phyloP scores from a whole-genome alignment of 1,284 basidiomycete genomes.

The Trametes polyzona region DNA sequence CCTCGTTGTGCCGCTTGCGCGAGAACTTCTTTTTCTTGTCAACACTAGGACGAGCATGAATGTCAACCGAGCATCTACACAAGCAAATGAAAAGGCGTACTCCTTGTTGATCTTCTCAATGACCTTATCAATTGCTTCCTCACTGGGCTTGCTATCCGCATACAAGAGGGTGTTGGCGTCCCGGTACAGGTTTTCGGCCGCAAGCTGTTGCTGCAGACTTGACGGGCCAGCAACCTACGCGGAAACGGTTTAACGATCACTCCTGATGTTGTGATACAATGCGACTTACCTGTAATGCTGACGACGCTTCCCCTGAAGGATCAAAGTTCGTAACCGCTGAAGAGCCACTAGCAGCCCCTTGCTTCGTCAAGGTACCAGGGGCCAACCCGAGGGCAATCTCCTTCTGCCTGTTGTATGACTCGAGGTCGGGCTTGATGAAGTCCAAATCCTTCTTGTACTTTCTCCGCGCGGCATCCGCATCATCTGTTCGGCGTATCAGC shows the following conservation, averaged over 20 bases:
- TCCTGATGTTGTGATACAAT: neutral
- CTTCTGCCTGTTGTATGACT: conserved; percentile 85
- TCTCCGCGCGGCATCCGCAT: conserved; percentile 85
- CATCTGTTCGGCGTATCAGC: conserved; percentile 57
- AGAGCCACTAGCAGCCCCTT: conserved; percentile 39
- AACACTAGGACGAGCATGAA: conserved; percentile 51
- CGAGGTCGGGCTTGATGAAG: conserved; percentile 84
- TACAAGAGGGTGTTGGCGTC: conserved; percentile 91
- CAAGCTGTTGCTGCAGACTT: conserved; percentile 65
- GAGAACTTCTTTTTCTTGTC: conserved; percentile 89
- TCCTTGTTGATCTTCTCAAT: conserved; percentile 92
- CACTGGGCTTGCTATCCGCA: conserved; percentile 91
- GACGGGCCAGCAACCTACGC: conserved; percentile 56
- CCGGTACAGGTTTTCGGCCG: conserved; percentile 83
- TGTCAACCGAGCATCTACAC: neutral
- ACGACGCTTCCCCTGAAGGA: conserved; percentile 44
- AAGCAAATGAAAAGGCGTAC: conserved; percentile 68
- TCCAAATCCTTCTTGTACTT: conserved; percentile 92
- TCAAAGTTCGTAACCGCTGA: conserved; percentile 55
- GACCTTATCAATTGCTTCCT: conserved; percentile 94
- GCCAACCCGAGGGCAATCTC: conserved; percentile 78
- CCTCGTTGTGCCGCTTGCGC: conserved; percentile 86
- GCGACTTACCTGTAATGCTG: conserved; percentile 41
- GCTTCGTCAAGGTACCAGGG: conserved; percentile 59
- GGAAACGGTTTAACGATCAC: neutral